phyloP scores from a whole-genome alignment of 129 eudicot genomes.

The Lonicera japonica region DNA sequence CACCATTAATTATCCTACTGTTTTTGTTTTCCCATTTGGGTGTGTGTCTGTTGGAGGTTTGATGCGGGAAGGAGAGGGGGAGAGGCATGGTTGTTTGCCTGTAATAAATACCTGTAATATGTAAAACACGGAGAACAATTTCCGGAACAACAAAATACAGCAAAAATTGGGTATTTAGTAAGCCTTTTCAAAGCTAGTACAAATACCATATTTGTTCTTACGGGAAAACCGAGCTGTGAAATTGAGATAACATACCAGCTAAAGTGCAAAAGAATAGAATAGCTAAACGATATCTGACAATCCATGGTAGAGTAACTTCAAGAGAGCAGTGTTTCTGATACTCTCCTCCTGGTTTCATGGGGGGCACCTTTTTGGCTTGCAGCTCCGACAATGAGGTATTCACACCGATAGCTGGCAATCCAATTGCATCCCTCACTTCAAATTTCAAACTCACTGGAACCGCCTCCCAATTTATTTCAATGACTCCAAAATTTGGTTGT shows the following conservation, averaged over 20 bases:
- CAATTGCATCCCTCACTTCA: constrained; percentile 56
- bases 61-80: too few relatives aligned
- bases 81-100: too few relatives aligned
- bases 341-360: constrained; percentile 14
- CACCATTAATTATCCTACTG: too few relatives aligned
- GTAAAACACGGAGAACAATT: too few relatives aligned
- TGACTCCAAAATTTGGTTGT: constrained; percentile 55
- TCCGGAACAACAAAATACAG: too few relatives aligned
- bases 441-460: constrained; percentile 48
- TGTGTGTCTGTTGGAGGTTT: not conserved
- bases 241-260: constrained; percentile 39
- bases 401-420: constrained; percentile 37
- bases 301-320: constrained; percentile 61
- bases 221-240: not conserved
- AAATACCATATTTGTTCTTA: not conserved
- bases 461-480: constrained; percentile 51
- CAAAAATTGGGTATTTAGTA: too few relatives aligned
- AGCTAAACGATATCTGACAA: constrained; percentile 51
- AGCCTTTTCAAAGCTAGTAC: too few relatives aligned
- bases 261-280: constrained; percentile 34
- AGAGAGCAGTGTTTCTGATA: constrained; percentile 39
- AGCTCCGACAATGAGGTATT: constrained; percentile 38
- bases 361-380: constrained; percentile 15
- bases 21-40: too few relatives aligned
- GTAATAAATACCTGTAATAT: too few relatives aligned